A percentile compares a stretch with the other conserved stretches of the same genome.
Evolutionary conservation across 2,329 filamentous ascomycete genomes (phyloP).

Genomic region (Parafenestella ontariensis): DNA sequence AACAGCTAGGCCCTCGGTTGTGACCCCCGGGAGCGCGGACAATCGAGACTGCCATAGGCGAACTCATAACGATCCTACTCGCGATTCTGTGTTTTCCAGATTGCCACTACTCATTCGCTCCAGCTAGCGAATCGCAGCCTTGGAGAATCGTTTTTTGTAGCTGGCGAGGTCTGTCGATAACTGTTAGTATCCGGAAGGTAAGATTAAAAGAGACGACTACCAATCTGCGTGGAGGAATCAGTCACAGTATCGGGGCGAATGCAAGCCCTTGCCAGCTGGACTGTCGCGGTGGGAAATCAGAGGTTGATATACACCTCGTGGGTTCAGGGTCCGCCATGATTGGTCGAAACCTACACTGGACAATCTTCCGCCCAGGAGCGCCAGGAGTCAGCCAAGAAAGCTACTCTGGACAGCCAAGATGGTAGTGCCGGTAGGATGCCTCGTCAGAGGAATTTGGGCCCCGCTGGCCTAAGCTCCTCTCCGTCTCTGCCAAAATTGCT

Average conservation of each 20-base stretch:
- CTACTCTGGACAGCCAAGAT: not conserved
- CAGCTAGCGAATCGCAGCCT: not conserved
- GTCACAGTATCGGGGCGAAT: not conserved
- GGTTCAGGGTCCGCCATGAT: not conserved
- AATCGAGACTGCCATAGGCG: not conserved
- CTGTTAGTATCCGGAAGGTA: not conserved
- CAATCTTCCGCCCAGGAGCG: not conserved
- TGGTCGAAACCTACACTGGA: not conserved
- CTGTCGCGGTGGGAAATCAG: not conserved
- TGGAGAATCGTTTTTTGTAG: not conserved
- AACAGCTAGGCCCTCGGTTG: not conserved
- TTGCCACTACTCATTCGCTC: not conserved
- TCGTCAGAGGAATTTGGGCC: not conserved
- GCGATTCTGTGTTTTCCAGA: not conserved
- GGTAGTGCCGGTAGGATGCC: not conserved
- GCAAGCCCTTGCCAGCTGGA: not conserved
- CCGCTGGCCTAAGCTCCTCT: slow-evolving; percentile 6
- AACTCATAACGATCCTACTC: not conserved
- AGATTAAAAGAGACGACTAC: not conserved
- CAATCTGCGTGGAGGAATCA: slow-evolving; percentile 3
- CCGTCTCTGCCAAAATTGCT: slow-evolving; percentile 11
- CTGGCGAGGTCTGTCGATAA: not conserved
- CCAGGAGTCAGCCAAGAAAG: not conserved
- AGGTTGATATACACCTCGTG: slow-evolving; percentile 6
- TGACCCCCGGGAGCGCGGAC: not conserved